These are phyloP conservation scores for Linnemannia zychae DNA, from an alignment of 192 early-diverging fungal genomes.

Conservation along the genomic window DNA sequence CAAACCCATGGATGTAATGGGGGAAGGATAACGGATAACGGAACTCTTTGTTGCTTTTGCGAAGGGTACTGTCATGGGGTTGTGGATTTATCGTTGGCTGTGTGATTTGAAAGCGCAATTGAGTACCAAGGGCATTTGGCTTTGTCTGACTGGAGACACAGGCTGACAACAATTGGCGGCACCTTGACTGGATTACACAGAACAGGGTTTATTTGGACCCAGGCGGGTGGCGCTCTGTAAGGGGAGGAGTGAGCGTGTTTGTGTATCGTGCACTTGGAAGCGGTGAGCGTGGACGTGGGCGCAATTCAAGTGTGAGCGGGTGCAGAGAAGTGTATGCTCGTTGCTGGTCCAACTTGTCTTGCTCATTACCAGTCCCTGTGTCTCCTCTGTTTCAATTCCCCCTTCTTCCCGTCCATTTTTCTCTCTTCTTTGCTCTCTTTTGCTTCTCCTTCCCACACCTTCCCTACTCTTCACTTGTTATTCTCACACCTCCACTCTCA, in stretches of 20 bases:
- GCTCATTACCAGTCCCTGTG: not conserved
- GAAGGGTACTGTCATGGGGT: not conserved
- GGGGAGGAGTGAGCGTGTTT: too few relatives aligned
- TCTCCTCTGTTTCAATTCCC: conserved; percentile 1
- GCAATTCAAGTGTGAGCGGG: too few relatives aligned
- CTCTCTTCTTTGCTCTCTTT: too few relatives aligned
- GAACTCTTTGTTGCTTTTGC: not conserved
- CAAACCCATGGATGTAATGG: not conserved
- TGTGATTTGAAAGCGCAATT: not conserved
- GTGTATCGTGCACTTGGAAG: too few relatives aligned
- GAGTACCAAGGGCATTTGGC: too few relatives aligned
- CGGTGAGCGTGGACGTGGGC: too few relatives aligned
- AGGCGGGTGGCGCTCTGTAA: too few relatives aligned
- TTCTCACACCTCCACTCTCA: not conserved
- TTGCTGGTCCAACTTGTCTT: not conserved
- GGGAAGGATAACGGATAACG: not conserved
- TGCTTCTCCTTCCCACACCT: not conserved
- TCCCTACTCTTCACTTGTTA: not conserved
- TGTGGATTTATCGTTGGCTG: not conserved
- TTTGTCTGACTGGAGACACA: too few relatives aligned
- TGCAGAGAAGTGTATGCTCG: not conserved
- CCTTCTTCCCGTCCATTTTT: not conserved
- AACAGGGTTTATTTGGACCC: too few relatives aligned
- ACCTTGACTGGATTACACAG: too few relatives aligned
- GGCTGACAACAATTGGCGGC: too few relatives aligned